Percentiles rank a stretch among this genome's conserved stretches.
Conservation (phyloP, 495 filamentous ascomycete species). For the Darksidea phi region DNA sequence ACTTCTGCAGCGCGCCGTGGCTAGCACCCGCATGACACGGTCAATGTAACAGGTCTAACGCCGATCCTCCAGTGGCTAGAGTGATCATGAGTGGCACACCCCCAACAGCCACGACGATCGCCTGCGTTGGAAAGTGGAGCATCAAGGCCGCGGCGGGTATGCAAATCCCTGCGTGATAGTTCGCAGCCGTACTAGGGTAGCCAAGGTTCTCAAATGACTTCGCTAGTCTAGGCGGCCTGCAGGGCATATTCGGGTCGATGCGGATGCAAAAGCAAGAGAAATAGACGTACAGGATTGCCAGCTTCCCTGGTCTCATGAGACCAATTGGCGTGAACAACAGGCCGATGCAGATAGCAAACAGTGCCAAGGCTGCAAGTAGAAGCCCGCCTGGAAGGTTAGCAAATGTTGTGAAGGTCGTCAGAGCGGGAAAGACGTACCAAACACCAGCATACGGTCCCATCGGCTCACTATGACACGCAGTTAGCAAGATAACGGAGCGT, state of each 20-base stretch:
- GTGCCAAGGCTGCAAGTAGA: conserved; percentile 83
- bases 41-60: conserved; percentile 26
- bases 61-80: conserved; percentile 30
- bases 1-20: conserved; percentile 32
- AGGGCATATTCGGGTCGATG: conserved; percentile 22
- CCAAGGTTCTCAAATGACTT: conserved; percentile 9
- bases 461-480: conserved; percentile 71
- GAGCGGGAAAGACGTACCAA: neutral
- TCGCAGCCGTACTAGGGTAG: conserved; percentile 9
- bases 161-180: conserved; percentile 13
- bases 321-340: conserved; percentile 70
- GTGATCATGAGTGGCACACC: conserved; percentile 32
- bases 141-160: conserved; percentile 5
- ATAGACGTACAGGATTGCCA: conserved; percentile 87
- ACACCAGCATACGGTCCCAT: conserved; percentile 89
- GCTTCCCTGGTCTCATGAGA: conserved; percentile 79
- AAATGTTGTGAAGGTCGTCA: neutral
- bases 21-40: conserved; percentile 37
- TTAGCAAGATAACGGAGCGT: conserved; percentile 30
- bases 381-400: conserved; percentile 67
- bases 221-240: conserved; percentile 6
- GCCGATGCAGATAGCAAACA: conserved; percentile 89
- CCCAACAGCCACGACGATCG: neutral
- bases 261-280: conserved; percentile 27
- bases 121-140: neutral